Evolutionary conservation across 257 asterid species (phyloP).

Genomic region (Nicotiana sylvestris): DNA sequence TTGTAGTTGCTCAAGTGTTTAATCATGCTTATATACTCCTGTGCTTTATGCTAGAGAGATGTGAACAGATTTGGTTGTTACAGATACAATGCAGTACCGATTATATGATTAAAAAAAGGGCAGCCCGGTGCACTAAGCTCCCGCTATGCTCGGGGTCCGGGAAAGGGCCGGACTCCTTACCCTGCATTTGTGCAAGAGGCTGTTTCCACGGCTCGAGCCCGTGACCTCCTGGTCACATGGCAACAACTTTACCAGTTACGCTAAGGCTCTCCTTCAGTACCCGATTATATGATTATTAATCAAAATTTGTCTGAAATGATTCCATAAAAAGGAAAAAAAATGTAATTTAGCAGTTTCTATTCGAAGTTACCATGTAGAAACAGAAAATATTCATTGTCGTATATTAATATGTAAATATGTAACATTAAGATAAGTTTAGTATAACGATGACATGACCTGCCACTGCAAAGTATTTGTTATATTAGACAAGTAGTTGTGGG

Average conservation of each 20-base stretch:
- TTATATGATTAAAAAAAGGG: neutral
- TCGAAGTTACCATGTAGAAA: neutral
- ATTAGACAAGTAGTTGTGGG: too few species aligned
- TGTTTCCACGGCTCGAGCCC: too few species aligned
- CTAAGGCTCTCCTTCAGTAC: too few species aligned
- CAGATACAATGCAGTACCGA: neutral
- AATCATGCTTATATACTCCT: constrained; percentile 10
- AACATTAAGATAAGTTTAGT: neutral
- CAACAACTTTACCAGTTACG: too few species aligned
- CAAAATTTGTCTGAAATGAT: neutral
- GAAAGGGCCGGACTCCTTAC: too few species aligned
- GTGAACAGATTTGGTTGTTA: neutral
- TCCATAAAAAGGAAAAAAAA: neutral
- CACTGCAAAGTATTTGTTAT: neutral
- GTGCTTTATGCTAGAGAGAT: neutral
- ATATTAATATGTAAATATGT: neutral
- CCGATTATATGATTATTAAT: neutral
- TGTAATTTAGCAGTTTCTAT: neutral
- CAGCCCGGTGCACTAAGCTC: too few species aligned
- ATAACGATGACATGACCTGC: constrained; percentile 7
- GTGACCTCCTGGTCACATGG: too few species aligned
- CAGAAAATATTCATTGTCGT: neutral
- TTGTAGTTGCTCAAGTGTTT: constrained; percentile 8
- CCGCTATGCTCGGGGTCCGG: too few species aligned
- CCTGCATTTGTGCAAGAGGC: too few species aligned